Percentiles rank a stretch among this genome's conserved stretches.
phyloP scores from a whole-genome alignment of 83 land plant species.

The Thuja plicata region DNA sequence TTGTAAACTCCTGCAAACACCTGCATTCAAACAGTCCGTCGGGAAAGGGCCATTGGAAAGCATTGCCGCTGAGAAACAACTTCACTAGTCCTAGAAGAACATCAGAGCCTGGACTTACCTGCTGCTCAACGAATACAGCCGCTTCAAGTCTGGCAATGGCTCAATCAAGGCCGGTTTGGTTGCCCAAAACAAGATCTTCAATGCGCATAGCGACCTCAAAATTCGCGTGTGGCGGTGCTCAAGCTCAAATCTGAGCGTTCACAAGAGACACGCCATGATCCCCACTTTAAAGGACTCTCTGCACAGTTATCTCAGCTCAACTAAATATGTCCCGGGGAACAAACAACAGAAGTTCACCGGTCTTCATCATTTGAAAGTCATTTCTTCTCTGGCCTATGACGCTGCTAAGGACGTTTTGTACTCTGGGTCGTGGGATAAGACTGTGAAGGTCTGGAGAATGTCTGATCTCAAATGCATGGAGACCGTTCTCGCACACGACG shows the following conservation, averaged over 20 bases:
- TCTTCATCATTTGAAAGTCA: conserved; percentile 67
- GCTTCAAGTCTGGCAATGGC: conserved; percentile 63
- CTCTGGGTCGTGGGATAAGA: too few species aligned
- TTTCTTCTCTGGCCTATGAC: conserved; percentile 67
- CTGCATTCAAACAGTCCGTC: too few species aligned
- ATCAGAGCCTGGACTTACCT: conserved; percentile 65
- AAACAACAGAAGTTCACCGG: conserved; percentile 53
- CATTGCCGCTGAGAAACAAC: too few species aligned
- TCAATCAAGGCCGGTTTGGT: conserved; percentile 73
- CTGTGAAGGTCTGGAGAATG: too few species aligned
- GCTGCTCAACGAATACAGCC: conserved; percentile 29
- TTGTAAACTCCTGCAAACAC: too few species aligned
- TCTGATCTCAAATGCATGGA: too few species aligned
- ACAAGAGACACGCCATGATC: not conserved
- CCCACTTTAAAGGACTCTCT: too few species aligned
- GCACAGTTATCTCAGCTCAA: conserved; percentile 33
- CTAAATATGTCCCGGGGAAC: not conserved
- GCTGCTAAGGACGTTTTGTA: conserved; percentile 13
- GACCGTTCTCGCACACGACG: too few species aligned
- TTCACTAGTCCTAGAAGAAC: too few species aligned
- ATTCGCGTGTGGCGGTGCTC: too few species aligned
- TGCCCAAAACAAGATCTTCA: conserved; percentile 53
- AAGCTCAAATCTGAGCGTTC: conserved; percentile 44
- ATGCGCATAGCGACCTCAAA: conserved; percentile 69
- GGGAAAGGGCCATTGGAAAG: too few species aligned